phyloP scores from a whole-genome alignment of 2,329 filamentous ascomycete genomes.

The Tolypocladium endophyticum region DNA sequence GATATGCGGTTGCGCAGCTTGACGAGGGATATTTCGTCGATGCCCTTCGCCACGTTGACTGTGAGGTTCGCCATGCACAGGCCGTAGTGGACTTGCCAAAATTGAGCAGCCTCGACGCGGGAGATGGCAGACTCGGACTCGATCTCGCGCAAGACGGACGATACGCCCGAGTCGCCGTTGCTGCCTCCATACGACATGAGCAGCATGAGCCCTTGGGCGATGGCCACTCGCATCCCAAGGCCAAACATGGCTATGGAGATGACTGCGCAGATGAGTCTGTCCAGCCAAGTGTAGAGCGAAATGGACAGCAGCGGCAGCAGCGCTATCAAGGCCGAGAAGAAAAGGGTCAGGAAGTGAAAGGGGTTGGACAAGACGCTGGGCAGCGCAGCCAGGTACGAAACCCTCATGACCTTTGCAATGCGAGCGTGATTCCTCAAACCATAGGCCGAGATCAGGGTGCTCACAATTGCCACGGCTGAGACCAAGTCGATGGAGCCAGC shows the following conservation, averaged over 20 bases:
- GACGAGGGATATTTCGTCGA: conserved; percentile 58
- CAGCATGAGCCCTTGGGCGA: conserved; percentile 84
- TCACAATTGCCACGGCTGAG: conserved; percentile 68
- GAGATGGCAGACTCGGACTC: conserved; percentile 67
- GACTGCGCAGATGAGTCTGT: conserved; percentile 67
- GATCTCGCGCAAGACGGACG: conserved; percentile 74
- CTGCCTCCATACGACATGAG: conserved; percentile 70
- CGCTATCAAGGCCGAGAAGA: conserved; percentile 71
- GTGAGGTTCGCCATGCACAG: conserved; percentile 93
- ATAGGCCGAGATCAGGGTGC: conserved; percentile 78
- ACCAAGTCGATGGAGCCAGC: conserved; percentile 73
- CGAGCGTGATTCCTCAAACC: conserved; percentile 82
- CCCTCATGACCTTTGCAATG: conserved; percentile 84
- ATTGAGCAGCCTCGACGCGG: conserved; percentile 78
- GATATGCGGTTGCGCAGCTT: conserved; percentile 67
- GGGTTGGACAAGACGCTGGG: conserved; percentile 88
- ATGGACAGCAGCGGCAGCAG: conserved; percentile 73
- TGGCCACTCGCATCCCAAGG: conserved; percentile 72
- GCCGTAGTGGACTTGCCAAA: conserved; percentile 98
- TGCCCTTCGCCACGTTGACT: conserved; percentile 54
- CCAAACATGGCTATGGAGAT: conserved; percentile 85
- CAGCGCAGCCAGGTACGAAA: conserved; percentile 70
- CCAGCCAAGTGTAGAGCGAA: conserved; percentile 72
- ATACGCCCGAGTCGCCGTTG: conserved; percentile 38
- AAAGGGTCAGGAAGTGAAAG: conserved; percentile 87